These are phyloP conservation scores for Cladosporium sp. DNA, from an alignment of 2,329 filamentous ascomycete species.

Conservation along the genomic window DNA sequence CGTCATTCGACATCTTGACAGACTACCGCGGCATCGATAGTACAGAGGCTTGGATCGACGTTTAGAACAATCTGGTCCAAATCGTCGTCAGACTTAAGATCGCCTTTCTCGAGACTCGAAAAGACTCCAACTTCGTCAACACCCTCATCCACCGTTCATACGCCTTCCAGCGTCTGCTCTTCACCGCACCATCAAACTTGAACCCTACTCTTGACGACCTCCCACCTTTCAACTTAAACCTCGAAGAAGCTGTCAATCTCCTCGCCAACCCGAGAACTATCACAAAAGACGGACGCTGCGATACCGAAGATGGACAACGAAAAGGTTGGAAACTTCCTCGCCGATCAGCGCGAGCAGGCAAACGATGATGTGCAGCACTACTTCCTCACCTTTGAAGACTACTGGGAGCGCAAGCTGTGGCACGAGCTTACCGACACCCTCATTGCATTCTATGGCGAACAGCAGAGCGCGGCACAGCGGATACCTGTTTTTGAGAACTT, in stretches of 20 bases:
- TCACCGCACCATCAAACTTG: neutral
- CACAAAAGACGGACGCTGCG: neutral
- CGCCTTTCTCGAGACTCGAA: neutral
- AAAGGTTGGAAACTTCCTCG: conserved; percentile 85
- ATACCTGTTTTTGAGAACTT: conserved; percentile 91
- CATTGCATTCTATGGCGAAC: conserved; percentile 78
- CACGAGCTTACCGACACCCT: conserved; percentile 93
- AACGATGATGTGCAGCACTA: conserved; percentile 82
- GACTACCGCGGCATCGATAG: neutral
- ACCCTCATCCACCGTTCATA: neutral
- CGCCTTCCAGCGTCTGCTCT: neutral
- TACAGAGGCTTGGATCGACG: conserved; percentile 1
- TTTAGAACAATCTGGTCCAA: conserved; percentile 1
- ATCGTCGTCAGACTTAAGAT: neutral
- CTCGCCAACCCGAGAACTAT: neutral
- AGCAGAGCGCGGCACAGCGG: conserved; percentile 76
- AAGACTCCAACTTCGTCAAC: neutral
- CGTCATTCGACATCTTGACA: neutral
- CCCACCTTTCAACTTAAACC: neutral
- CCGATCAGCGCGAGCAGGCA: conserved; percentile 80
- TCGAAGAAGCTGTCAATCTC: neutral
- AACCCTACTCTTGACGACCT: neutral
- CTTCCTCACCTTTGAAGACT: conserved; percentile 89
- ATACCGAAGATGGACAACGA: conserved; percentile 67
- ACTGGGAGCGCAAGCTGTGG: conserved; percentile 98